Evolutionary conservation across 371 early-diverging fungal species (phyloP), one percentile per base, ranked within the genome.

Genomic region (Mortierella sp.): DNA sequence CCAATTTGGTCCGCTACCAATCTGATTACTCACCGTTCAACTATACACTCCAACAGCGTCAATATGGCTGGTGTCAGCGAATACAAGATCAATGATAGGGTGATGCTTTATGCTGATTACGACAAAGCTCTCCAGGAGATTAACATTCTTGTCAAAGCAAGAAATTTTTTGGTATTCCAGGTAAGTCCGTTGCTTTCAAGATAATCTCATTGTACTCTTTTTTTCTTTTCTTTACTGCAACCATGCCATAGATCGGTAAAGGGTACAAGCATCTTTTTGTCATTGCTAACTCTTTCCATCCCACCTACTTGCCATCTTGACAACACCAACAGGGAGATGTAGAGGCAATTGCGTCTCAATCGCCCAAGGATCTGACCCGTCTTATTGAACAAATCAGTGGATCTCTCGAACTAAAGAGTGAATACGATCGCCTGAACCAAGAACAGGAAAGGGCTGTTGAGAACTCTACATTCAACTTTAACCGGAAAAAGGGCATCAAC

Each of bases 121-220:
- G 93, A 89, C 68, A 74, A 86, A 16, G 83, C 88, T 0, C 84
- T 99, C 37, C 97, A 96, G 76, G 81, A 87, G 55, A 90, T 97
- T 80, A 95, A 96, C 69, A 96, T 99, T 60, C 85, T 98, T 19
- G 91, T 96, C 69, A 96, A 96, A 74, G 97, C 99, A 4, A 88
- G 93, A 65, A 99, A 99, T 85, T 99, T 99, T 85, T 84, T 99
- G 58, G 99, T 99, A 11, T 99, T 99, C 79, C 99, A 99, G 86
- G 91, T 90, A 81, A 12, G 57, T 23, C n/a, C 45, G 19, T 51
- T 7, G 19, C 53, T 43, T 16, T 55, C 29, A 26, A 16, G 15
- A n/a, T n/a, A n/a, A n/a, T n/a, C n/a, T n/a, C n/a, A n/a, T n/a
- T n/a, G n/a, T n/a, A n/a, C n/a, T n/a, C n/a, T n/a, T n/a, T n/a